Base-by-base conservation (phyloP, 2,329 filamentous ascomycete genomes). In the Alternaria gansuensis region DNA sequence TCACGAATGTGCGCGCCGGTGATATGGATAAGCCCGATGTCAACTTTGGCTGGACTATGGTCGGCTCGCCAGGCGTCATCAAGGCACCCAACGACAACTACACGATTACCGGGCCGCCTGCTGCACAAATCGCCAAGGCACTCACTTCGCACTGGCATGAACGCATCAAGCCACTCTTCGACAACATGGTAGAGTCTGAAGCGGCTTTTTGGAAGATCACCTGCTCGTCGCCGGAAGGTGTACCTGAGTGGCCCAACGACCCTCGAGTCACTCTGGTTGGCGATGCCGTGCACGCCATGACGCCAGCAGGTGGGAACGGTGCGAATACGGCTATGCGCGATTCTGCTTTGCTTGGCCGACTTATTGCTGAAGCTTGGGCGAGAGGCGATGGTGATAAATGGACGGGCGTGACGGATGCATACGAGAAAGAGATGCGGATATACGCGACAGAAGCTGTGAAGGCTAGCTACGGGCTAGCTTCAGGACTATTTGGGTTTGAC, bases 151-250 rank as follows among this genome's bases (percentile, higher is more conserved):
- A 83, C 33, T 89, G 87, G 87, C 80, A 87, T 67, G 78, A 83
- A 11, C 79, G 82, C 3, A 74, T 89, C 44, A 82, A 79, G 69
- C 81, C 85, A 1, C 73, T 89, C 0, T 84, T 89, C 58, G 84
- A 88, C 5, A 66, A 87, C 34, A 88, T 88, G 84, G 70, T 77
- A 5, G 83, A 82, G 54, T 62, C 73, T 0, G 84, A 89, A 62
- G 84, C 87, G 0, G 86, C 87, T 0, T 89, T 89, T 63, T 88
- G 86, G 85, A 89, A 88, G 66, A 88, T 89, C 46, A 88, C 86
- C 2, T 88, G 85, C 63, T 88, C 85, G 0, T 82, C 80, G 0
- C 87, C 86, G 0, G 79, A 79, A 0, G 86, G 86, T 1, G 84
- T 89, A 0, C 87, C 87, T 0, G 79, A 83, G 43, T 89, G 87